A percentile compares a stretch with the other conserved stretches of the same genome.
Evolutionary conservation across 345 rosid genomes (phyloP).

Genomic region (Populus simonii): DNA sequence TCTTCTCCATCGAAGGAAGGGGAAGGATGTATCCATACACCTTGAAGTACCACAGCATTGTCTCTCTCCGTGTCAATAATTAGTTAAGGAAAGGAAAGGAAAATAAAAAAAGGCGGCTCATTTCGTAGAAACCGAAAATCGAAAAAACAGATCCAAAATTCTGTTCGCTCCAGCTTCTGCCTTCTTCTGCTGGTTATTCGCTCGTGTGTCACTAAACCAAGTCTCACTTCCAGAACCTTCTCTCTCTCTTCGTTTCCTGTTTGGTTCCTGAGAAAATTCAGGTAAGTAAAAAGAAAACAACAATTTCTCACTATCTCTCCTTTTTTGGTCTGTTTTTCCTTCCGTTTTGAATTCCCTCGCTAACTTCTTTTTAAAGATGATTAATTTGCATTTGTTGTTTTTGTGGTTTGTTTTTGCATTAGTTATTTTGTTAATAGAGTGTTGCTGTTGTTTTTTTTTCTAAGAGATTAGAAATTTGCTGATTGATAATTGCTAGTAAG

Average conservation of each 20-base stretch:
- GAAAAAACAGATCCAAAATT: not conserved
- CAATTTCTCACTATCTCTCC: not conserved
- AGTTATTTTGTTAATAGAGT: not conserved
- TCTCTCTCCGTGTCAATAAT: not conserved
- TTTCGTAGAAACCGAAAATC: not conserved
- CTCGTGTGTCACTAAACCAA: not conserved
- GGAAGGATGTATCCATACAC: not conserved
- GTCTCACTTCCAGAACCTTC: not conserved
- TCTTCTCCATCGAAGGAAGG: not conserved
- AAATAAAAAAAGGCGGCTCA: not conserved
- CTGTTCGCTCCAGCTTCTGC: not conserved
- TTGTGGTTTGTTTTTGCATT: not conserved
- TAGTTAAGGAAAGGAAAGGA: not conserved
- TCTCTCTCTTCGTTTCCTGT: not conserved
- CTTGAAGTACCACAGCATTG: not conserved
- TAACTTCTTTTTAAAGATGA: not conserved
- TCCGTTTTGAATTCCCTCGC: not conserved
- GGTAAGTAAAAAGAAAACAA: not conserved
- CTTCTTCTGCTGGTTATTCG: not conserved
- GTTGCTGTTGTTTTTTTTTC: not conserved
- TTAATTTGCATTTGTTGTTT: not conserved
- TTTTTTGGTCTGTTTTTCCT: not conserved
- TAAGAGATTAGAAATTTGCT: not conserved
- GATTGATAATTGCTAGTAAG: not conserved
- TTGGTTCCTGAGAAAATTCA: not conserved